phyloP scores from a whole-genome alignment of 2,329 filamentous ascomycete species.

The Pseudopyrenochaeta lycopersici region DNA sequence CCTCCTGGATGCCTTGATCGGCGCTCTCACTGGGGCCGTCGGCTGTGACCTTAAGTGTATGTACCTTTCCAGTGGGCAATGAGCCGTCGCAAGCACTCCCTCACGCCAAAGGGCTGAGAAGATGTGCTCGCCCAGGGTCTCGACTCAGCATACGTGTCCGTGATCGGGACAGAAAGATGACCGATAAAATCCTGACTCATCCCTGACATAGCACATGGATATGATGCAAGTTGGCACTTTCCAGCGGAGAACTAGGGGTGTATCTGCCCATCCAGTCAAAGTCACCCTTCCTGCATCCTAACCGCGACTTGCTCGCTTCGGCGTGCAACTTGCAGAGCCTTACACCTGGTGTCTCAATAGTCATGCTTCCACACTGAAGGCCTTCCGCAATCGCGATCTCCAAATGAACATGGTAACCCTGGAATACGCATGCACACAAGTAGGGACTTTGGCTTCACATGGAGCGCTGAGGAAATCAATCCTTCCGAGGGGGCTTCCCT shows the following conservation, averaged over 20 bases:
- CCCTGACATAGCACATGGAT: slow-evolving; percentile 1
- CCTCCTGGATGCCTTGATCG: slow-evolving; percentile 18
- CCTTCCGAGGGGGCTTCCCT: slow-evolving; percentile 16
- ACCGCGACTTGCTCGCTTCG: slow-evolving; percentile 16
- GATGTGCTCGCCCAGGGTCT: neutral
- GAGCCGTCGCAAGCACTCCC: neutral
- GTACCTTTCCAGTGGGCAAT: slow-evolving; percentile 2
- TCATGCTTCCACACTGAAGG: slow-evolving; percentile 2
- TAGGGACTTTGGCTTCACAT: slow-evolving; percentile 19
- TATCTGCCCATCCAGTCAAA: slow-evolving; percentile 13
- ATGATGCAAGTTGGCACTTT: slow-evolving; percentile 8
- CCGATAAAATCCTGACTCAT: neutral
- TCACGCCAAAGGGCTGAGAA: slow-evolving; percentile 1
- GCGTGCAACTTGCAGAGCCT: slow-evolving; percentile 14
- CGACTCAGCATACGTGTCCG: neutral
- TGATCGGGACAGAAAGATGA: neutral
- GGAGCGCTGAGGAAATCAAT: slow-evolving; percentile 18
- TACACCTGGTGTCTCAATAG: slow-evolving; percentile 15
- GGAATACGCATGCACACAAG: slow-evolving; percentile 12
- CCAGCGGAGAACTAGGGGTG: slow-evolving; percentile 8
- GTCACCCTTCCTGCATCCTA: slow-evolving; percentile 4
- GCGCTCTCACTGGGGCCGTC: slow-evolving; percentile 20
- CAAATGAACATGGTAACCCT: slow-evolving; percentile 8
- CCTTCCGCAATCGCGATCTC: slow-evolving; percentile 10
- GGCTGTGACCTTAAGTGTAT: slow-evolving; percentile 13